Conservation (phyloP, 768 basidiomycete species). For the Mycena galericulata region DNA sequence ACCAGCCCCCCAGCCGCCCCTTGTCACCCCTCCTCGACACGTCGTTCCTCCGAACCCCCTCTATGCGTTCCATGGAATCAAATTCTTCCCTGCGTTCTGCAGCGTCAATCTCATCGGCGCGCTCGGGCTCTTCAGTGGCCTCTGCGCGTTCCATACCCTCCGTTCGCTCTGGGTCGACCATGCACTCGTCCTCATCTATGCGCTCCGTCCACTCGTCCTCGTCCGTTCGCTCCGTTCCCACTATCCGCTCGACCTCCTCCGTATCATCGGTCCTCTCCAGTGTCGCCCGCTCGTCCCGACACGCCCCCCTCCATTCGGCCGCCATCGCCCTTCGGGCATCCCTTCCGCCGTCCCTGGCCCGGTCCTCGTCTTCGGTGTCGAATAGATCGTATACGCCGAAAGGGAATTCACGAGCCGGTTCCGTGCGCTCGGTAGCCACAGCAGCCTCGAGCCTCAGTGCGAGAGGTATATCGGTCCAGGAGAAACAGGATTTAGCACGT, state of each 20-base stretch:
- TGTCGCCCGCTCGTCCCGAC: conserved; percentile 23
- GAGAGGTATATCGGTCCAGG: not conserved
- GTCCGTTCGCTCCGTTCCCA: conserved; percentile 4
- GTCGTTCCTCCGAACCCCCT: not conserved
- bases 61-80: conserved; percentile 16
- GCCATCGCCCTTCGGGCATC: conserved; percentile 24
- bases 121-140: not conserved
- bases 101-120: not conserved
- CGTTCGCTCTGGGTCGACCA: not conserved
- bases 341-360: conserved; percentile 14
- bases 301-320: conserved; percentile 22
- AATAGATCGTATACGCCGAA: not conserved
- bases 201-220: not conserved
- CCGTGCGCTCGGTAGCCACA: conserved; percentile 3
- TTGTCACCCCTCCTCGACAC: conserved; percentile 16
- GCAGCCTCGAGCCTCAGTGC: conserved; percentile 7
- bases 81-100: conserved; percentile 10
- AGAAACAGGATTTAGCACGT: conserved; percentile 5
- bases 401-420: conserved; percentile 10
- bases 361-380: conserved; percentile 9
- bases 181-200: not conserved
- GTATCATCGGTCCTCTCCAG: not conserved
- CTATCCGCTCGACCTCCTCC: not conserved
- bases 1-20: conserved; percentile 15
- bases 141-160: conserved; percentile 9